phyloP scores from a whole-genome alignment of 768 basidiomycete genomes.

The Tricholoma terreum region DNA sequence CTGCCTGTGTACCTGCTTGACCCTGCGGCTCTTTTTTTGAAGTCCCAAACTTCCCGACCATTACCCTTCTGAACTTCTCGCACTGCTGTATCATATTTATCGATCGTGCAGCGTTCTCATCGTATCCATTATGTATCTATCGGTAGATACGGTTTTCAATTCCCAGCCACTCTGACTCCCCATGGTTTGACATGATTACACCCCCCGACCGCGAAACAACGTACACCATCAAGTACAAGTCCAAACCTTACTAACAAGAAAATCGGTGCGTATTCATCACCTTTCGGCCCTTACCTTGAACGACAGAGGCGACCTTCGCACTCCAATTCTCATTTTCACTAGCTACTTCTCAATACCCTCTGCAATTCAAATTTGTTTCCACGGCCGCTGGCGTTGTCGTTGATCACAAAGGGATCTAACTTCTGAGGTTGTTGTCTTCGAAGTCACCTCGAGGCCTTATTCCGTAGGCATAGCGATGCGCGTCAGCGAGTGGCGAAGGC shows the following conservation, averaged over 20 bases:
- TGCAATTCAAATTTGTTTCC: not conserved
- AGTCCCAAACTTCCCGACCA: conserved; percentile 8
- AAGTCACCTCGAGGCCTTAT: not conserved
- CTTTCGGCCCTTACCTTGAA: not conserved
- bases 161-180: too few relatives aligned
- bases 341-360: not conserved
- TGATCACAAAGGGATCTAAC: not conserved
- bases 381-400: not conserved
- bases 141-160: too few relatives aligned
- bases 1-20: conserved; percentile 2
- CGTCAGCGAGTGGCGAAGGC: not conserved
- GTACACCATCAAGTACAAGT: not conserved
- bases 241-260: not conserved
- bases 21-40: not conserved
- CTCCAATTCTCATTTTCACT: too few relatives aligned
- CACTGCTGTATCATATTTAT: not conserved
- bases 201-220: not conserved
- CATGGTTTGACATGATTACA: too few relatives aligned
- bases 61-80: not conserved
- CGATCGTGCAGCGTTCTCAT: too few relatives aligned
- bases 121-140: too few relatives aligned
- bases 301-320: not conserved
- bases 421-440: not conserved
- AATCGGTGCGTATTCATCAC: not conserved
- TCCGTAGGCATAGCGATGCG: not conserved